Base-by-base conservation (phyloP, 2,329 filamentous ascomycete genomes). In the Teratosphaeria epicoccoides region DNA sequence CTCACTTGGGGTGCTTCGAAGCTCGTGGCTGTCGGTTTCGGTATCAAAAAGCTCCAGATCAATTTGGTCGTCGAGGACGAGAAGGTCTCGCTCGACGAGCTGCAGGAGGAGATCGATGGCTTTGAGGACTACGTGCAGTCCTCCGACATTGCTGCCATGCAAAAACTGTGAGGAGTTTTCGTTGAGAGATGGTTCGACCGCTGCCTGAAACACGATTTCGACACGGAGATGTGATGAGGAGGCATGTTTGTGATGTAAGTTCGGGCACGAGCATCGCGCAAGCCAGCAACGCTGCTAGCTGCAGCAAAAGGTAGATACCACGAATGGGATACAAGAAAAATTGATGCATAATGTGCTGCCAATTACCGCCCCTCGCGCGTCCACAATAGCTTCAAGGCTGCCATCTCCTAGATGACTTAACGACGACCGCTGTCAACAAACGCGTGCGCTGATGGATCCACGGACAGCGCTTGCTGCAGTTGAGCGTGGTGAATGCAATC, bases 1-100 rank as follows among this genome's bases (percentile, higher is more conserved):
- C 87, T 98, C 57, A 84, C 94, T 59, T 98, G 93, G 93, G 91
- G 91, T 83, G 83, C 79, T 60, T 90, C 87, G 72, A 87, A 93
- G 80, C 78, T 95, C 60, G 84, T 95, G 49, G 73, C 90, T 61
- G 84, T 98, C 66, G 91, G 90, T 68, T 98, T 88, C 80, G 93
- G 93, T 80, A 94, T 98, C 80, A 93, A 87, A 81, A 97, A 97
- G 83, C 84, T 98, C 59, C 91, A 97, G 82, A 95, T 98, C 79
- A 97, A 88, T 84, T 75, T 97, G 63, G 89, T 97, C 65, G 78
- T 97, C 60, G 93, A 97, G 80, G 93, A 98, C 71, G 91, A 97
- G 62, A 96, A 96, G 82, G 73, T 98, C 69, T 90, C 87, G 61
- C 72, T 87, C 60, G 81, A 85, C 63, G 91, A 96, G 58, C 84